A percentile compares a stretch with the other conserved stretches of the same genome.
Evolutionary conservation across 169 alveolate species (phyloP).

Genomic region (Plasmodium billcollinsi): DNA sequence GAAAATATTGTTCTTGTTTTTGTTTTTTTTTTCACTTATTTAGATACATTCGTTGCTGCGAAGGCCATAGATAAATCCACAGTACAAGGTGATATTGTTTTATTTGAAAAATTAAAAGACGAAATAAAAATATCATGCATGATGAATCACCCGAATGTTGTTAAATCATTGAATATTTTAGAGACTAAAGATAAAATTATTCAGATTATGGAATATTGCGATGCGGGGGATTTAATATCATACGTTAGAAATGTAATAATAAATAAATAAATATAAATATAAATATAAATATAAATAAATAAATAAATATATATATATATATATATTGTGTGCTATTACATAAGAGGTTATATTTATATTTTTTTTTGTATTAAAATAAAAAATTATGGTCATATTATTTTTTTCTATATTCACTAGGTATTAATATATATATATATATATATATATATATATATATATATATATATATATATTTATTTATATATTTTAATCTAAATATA

Average conservation of each 20-base stretch:
- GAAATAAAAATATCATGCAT: slow-evolving; percentile 84
- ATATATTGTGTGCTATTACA: not conserved
- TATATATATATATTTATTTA: not conserved
- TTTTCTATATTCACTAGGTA: not conserved
- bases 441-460: not conserved
- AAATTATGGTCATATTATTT: not conserved
- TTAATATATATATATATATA: not conserved
- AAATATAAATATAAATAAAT: not conserved
- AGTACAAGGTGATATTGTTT: slow-evolving; percentile 78
- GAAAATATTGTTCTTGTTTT: too few species aligned
- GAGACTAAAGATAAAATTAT: slow-evolving; percentile 87
- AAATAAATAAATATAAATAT: not conserved
- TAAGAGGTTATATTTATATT: not conserved
- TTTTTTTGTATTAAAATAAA: not conserved
- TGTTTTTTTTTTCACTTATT: not conserved
- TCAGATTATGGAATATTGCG: slow-evolving; percentile 90
- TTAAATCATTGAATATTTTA: slow-evolving; percentile 82
- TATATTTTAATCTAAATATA: not conserved
- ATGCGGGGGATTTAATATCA: slow-evolving; percentile 94
- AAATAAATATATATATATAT: not conserved
- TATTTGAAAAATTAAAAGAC: slow-evolving; percentile 81
- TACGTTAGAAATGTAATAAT: slow-evolving; percentile 88
- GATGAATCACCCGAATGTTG: slow-evolving; percentile 86
- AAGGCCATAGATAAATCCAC: slow-evolving; percentile 83
- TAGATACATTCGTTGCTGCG: slow-evolving; percentile 77